Evolutionary conservation across 768 basidiomycete species (phyloP), one percentile per base, ranked within the genome.

Genomic region (Gelatoporia subvermispora): DNA sequence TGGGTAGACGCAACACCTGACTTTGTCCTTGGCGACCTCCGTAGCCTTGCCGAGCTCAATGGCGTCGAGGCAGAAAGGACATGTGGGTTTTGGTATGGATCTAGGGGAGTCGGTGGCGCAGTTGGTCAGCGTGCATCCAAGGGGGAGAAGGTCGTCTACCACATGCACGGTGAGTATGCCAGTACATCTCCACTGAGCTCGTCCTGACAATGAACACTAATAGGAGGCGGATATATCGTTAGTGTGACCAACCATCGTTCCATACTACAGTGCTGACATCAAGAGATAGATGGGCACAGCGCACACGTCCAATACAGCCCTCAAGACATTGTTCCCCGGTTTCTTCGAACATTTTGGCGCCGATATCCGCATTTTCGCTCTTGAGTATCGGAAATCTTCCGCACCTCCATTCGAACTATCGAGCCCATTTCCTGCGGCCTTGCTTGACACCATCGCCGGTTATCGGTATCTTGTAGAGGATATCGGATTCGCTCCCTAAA

Each of bases 381-480:
- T 88, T 41, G 89, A 90, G 65, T 93, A 92, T 63, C 82, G 88
- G 4, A 75, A 84, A 38, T 78, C 80, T 35, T 66, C 78, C 5
- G 60, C 65, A 11, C 60, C 68, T 42, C 73, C 78, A 22, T 48
- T 51, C 39, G 51, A 60, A 23, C 63, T 69, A 11, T 65, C 65
- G 4, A 71, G 82, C 51, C 76, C 86, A 8, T 92, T 92, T 70
- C 89, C 89, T 0, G 72, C 84, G 0, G 85, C 85, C 17, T 70
- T 93, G 0, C 66, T 92, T 13, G 88, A 93, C 59, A 81, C 79
- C 2, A 65, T 91, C 9, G 77, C 84, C 1, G 88, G 83, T 7
- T 93, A 90, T 63, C 66, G 74, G 40, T 84, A 90, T 62, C 81
- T 90, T 18, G 71, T 85, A 34, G 68, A 76, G 42, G 66, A 59